A percentile compares a stretch with the other conserved stretches of the same genome.
These are phyloP conservation scores for Umbelopsis sp. DNA, from an alignment of 192 early-diverging fungal genomes.

Conservation along the genomic window DNA sequence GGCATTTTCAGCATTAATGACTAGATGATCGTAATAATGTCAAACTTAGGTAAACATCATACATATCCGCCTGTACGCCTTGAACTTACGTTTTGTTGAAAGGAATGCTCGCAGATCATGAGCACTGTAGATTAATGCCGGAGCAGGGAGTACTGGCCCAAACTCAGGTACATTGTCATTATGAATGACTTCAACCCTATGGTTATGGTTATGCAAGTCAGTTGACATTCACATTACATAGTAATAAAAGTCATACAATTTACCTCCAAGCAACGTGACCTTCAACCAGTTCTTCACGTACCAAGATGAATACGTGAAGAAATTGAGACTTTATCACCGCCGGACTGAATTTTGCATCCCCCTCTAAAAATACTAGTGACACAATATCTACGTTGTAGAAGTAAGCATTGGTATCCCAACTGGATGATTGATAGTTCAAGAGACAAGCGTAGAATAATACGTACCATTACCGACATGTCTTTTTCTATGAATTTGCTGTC, in stretches of 20 bases:
- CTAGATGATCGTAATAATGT: constrained; percentile 8
- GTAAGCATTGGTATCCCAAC: background rate
- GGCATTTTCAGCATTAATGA: constrained; percentile 57
- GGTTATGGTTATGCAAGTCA: background rate
- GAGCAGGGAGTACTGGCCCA: constrained; percentile 52
- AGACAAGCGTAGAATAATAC: background rate
- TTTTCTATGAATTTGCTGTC: constrained; percentile 68
- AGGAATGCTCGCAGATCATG: constrained; percentile 43
- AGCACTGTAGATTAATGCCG: constrained; percentile 43
- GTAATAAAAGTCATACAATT: background rate
- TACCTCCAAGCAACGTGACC: constrained; percentile 35
- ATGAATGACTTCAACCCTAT: constrained; percentile 35
- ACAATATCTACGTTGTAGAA: constrained; percentile 49
- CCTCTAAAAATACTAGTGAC: constrained; percentile 59
- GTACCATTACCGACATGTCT: constrained; percentile 60
- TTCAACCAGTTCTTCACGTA: constrained; percentile 32
- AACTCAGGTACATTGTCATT: constrained; percentile 54
- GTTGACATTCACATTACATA: background rate
- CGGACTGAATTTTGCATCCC: constrained; percentile 45
- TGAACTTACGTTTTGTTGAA: constrained; percentile 30
- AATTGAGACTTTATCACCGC: constrained; percentile 54
- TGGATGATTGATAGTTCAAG: background rate
- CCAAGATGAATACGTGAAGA: constrained; percentile 54
- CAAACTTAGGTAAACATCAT: background rate
- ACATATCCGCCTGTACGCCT: no score